Percentiles rank a stretch among this genome's conserved stretches.
Evolutionary conservation across 1,139 yeast genomes (phyloP).

Genomic region (Yamadazyma pseudoaaseri): DNA sequence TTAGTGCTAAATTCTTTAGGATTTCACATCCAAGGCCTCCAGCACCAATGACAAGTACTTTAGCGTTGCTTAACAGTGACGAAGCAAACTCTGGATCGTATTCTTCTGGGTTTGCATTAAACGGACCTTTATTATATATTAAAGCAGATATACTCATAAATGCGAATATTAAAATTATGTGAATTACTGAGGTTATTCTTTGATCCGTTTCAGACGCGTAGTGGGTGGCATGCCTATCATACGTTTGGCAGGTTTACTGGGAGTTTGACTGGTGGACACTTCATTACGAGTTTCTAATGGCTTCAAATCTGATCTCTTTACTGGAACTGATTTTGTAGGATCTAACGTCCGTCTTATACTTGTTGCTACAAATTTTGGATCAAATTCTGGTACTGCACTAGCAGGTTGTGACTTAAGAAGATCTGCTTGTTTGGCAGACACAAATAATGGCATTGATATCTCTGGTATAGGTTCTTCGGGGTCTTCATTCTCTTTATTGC

Average conservation of each 20-base stretch:
- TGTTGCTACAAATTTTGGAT: constrained; percentile 51
- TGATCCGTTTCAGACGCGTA: constrained; percentile 18
- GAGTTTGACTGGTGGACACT: constrained; percentile 11
- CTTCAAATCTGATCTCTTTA: constrained; percentile 38
- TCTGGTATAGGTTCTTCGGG: constrained; percentile 4
- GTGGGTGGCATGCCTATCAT: constrained; percentile 36
- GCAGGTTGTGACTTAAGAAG: constrained; percentile 45
- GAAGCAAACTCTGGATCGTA: constrained; percentile 27
- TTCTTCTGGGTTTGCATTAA: constrained; percentile 40
- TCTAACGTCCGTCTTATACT: constrained; percentile 54
- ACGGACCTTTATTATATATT: constrained; percentile 32
- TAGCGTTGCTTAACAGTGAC: constrained; percentile 26
- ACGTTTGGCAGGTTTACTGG: constrained; percentile 22
- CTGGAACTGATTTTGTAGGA: constrained; percentile 58
- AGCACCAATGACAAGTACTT: constrained; percentile 73
- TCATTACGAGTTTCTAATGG: constrained; percentile 2
- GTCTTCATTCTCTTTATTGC: constrained; percentile 11
- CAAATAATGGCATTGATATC: constrained; percentile 33
- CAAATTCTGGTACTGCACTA: constrained; percentile 38
- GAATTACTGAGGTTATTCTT: constrained; percentile 5
- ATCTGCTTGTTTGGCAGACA: constrained; percentile 59
- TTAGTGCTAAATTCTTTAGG: constrained; percentile 74
- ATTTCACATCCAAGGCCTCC: constrained; percentile 97
- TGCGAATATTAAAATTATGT: neutral
- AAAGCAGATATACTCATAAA: neutral